phyloP scores from a whole-genome alignment of 1,284 basidiomycete genomes.

The Trichosporon asahii region DNA sequence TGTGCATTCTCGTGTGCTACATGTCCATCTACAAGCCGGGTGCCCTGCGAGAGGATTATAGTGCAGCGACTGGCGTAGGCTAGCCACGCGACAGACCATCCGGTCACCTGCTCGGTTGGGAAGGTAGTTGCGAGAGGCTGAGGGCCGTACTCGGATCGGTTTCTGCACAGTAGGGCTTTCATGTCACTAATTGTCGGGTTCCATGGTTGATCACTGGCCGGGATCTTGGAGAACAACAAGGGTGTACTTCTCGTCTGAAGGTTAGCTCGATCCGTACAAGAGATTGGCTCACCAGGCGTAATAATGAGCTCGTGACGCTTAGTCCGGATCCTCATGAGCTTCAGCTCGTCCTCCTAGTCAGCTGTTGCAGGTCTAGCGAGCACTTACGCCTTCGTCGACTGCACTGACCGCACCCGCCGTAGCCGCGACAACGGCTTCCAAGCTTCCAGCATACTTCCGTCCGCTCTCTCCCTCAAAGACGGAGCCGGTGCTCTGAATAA shows the following conservation, averaged over 20 bases:
- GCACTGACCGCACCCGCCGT: conserved; percentile 66
- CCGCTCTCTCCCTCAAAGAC: conserved; percentile 85
- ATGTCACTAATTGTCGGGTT: no score
- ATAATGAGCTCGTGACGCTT: conserved; percentile 90
- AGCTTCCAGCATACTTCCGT: conserved; percentile 68
- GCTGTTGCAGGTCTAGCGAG: neutral
- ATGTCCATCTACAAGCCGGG: neutral
- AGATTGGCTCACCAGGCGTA: conserved; percentile 67
- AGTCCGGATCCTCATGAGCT: conserved; percentile 85
- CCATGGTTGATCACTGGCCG: conserved; percentile 22
- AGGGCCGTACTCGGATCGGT: no score
- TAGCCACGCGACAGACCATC: no score
- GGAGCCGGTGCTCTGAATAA: conserved; percentile 76
- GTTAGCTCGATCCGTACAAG: conserved; percentile 8
- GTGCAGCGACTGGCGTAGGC: no score
- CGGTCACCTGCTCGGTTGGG: no score
- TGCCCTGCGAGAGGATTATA: neutral
- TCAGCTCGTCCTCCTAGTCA: conserved; percentile 69
- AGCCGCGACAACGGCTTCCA: conserved; percentile 73
- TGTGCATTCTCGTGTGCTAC: neutral
- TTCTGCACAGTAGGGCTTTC: no score
- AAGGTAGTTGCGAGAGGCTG: no score
- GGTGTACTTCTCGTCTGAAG: conserved; percentile 71
- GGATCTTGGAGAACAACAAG: conserved; percentile 81
- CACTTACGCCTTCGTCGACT: conserved; percentile 43